Percentiles rank a stretch among this genome's conserved stretches.
Evolutionary conservation across 228 moss, liverwort and hornwort species (phyloP).

Genomic region (Sphagnum fallax): DNA sequence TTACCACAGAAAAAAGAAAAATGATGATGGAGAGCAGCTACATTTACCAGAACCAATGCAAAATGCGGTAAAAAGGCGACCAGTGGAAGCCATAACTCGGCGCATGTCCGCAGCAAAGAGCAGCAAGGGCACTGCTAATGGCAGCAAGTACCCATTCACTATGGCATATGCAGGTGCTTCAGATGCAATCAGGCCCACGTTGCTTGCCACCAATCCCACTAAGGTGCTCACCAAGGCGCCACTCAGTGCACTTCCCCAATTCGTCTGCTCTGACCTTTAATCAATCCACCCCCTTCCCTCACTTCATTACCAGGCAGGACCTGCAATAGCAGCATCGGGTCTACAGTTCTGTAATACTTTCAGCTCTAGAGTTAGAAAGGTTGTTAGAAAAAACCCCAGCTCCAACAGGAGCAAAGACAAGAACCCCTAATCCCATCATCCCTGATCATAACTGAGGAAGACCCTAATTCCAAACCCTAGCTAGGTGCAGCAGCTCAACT

Average conservation of each 20-base stretch:
- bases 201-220: constrained; percentile 81
- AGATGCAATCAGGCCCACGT: constrained; percentile 79
- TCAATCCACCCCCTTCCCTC: neutral
- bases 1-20: neutral
- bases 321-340: neutral
- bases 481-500: no score
- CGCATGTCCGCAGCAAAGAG: constrained; percentile 87
- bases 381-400: neutral
- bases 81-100: constrained; percentile 78
- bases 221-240: constrained; percentile 94
- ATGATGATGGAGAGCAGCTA: neutral
- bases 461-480: no score
- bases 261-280: constrained; percentile 85
- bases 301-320: neutral
- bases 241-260: constrained; percentile 80
- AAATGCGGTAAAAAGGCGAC: constrained; percentile 70
- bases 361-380: neutral
- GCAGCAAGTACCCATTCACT: constrained; percentile 83
- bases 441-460: no score
- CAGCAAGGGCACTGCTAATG: constrained; percentile 85
- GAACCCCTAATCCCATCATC: no score
- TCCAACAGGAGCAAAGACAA: no score
- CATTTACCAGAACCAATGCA: constrained; percentile 69
- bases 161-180: constrained; percentile 76
- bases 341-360: no score